Base-by-base conservation (phyloP, 2,329 filamentous ascomycete species). In the Colletotrichum filicis region DNA sequence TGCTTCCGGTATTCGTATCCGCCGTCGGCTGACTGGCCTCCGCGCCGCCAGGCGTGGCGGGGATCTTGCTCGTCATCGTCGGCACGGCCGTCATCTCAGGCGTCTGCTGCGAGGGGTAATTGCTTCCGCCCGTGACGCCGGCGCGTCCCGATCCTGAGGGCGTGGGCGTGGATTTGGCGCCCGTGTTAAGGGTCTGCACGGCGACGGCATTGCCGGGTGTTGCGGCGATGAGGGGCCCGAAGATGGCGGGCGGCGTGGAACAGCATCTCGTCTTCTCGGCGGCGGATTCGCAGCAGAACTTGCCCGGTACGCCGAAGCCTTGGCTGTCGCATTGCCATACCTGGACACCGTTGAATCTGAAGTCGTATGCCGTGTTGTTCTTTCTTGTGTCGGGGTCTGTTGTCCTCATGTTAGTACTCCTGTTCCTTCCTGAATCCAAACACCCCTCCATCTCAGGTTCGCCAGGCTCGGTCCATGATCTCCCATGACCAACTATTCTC, bases 271-370 rank as follows among this genome's bases (percentile, higher is more conserved):
- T 63, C 70, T 70, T 73, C 46, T 73, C 70, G 14, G 66, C 66
- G 53, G 66, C 66, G 19, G 70, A 73, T 22, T 73, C 70, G 66
- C 70, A 73, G 66, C 70, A 73, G 55, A 73, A 73, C 60, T 70
- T 73, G 52, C 70, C 70, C 32, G 70, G 70, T 19, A 46, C 46
- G 30, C 52, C 70, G 60, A 61, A 73, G 0, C 70, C 70, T 4
- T 70, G 55, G 22, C 52, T 35, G 19, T 73, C 70, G 60, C 70
- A 73, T 28, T 73, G 70, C 70, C 70, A 73, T 2, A 73, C 70
- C 55, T 73, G 70, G 3, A 73, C 70, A 59, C 70, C 70, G 70
- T 73, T 73, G 66, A 61, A 60, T 16, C 70, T 66, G 60, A 73
- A 73, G 55, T 73, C 70, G 26, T 28, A 73, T 5, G 70, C 70